phyloP scores from a whole-genome alignment of 1,284 basidiomycete species.

The Boletus mariae region DNA sequence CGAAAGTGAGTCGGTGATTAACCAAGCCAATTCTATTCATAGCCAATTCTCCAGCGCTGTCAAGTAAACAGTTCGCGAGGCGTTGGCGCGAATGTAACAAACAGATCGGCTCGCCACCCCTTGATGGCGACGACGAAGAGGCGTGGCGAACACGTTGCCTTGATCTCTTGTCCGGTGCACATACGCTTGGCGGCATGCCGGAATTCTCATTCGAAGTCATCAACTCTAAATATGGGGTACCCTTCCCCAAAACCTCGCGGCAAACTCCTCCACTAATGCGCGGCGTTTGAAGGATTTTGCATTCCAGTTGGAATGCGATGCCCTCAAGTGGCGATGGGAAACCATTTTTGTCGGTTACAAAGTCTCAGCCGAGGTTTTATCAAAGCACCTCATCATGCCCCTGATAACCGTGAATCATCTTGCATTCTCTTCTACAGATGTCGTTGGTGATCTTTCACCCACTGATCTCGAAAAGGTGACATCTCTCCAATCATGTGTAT shows the following conservation, averaged over 20 bases:
- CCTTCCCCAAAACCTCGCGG: background rate
- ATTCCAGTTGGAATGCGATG: slow-evolving; percentile 52
- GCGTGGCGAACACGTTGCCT: slow-evolving; percentile 52
- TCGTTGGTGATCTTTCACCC: slow-evolving; percentile 50
- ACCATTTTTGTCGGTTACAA: slow-evolving; percentile 59
- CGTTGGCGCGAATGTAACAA: slow-evolving; percentile 64
- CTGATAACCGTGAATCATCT: slow-evolving; percentile 66
- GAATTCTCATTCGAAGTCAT: slow-evolving; percentile 57
- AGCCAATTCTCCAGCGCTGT: slow-evolving; percentile 42
- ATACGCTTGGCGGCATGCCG: slow-evolving; percentile 54
- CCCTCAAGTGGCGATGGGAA: slow-evolving; percentile 77
- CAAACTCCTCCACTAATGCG: slow-evolving; percentile 12
- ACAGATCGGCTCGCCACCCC: slow-evolving; percentile 24
- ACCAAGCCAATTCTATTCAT: slow-evolving; percentile 16
- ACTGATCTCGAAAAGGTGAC: slow-evolving; percentile 63
- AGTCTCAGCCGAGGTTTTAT: slow-evolving; percentile 63
- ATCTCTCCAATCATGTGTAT: slow-evolving; percentile 2
- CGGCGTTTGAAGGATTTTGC: slow-evolving; percentile 54
- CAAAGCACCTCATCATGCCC: slow-evolving; percentile 70
- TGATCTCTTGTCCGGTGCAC: slow-evolving; percentile 49
- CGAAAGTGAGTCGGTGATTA: slow-evolving; percentile 52
- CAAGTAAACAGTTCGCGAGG: slow-evolving; percentile 56
- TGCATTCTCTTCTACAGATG: slow-evolving; percentile 57
- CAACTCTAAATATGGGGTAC: slow-evolving; percentile 58
- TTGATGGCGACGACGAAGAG: slow-evolving; percentile 45